Percentiles rank a stretch among this genome's conserved stretches.
Evolutionary conservation across 169 alveolate species (phyloP).

Genomic region (Plasmodium relictum): DNA sequence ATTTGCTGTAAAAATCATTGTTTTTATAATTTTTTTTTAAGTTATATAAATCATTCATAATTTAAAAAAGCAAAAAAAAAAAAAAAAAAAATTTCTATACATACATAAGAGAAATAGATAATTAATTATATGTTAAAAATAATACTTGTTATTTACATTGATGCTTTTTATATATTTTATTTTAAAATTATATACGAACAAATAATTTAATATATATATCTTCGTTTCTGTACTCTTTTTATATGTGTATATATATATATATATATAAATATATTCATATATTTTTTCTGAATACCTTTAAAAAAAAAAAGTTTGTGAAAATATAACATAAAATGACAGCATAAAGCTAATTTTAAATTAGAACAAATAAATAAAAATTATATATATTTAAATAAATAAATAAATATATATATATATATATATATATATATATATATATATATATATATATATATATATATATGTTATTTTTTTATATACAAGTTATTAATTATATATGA

Average conservation of each 20-base stretch:
- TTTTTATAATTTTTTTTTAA: conserved; percentile 8
- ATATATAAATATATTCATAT: too few relatives aligned
- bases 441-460: too few relatives aligned
- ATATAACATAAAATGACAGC: neutral
- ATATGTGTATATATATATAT: too few relatives aligned
- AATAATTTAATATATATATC: neutral
- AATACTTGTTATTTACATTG: neutral
- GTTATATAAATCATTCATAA: neutral
- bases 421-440: too few relatives aligned
- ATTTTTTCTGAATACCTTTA: too few relatives aligned
- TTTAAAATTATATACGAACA: neutral
- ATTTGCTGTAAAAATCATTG: neutral
- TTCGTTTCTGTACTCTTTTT: neutral
- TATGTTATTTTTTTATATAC: too few relatives aligned
- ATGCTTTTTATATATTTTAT: neutral
- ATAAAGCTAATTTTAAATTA: neutral
- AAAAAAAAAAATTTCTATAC: neutral
- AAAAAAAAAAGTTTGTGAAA: neutral
- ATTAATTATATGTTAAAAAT: neutral
- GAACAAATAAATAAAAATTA: too few relatives aligned
- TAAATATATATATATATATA: too few relatives aligned
- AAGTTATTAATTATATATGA: too few relatives aligned
- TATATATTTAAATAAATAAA: too few relatives aligned
- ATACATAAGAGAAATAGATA: too few relatives aligned
- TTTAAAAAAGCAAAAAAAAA: neutral